These are phyloP conservation scores for Aureobasidium sp. DNA, from an alignment of 2,329 filamentous ascomycete species.

Conservation along the genomic window DNA sequence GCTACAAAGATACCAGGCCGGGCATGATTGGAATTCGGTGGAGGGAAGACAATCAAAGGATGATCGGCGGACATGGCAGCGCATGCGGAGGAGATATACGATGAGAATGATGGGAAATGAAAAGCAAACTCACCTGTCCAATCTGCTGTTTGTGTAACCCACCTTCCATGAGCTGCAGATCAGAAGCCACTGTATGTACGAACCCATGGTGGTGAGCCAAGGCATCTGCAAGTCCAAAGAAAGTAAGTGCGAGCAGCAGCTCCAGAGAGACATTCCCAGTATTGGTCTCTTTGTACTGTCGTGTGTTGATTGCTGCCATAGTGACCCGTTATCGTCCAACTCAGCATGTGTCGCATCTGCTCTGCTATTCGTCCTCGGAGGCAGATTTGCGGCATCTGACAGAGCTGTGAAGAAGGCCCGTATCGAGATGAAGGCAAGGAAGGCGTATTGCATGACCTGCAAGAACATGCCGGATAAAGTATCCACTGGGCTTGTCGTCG, in stretches of 20 bases:
- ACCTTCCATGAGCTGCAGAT: slow-evolving; percentile 66
- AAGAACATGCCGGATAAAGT: slow-evolving; percentile 24
- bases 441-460: slow-evolving; percentile 43
- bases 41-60: not conserved
- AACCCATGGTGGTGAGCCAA: slow-evolving; percentile 70
- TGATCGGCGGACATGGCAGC: not conserved
- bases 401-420: slow-evolving; percentile 59
- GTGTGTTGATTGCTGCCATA: slow-evolving; percentile 12
- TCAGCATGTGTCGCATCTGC: not conserved
- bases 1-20: slow-evolving; percentile 13
- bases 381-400: slow-evolving; percentile 58
- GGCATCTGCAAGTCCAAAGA: slow-evolving; percentile 78
- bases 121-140: slow-evolving; percentile 73
- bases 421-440: slow-evolving; percentile 42
- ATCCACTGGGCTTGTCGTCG: slow-evolving; percentile 1
- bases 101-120: not conserved
- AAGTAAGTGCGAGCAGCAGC: slow-evolving; percentile 61
- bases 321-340: not conserved
- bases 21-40: not conserved
- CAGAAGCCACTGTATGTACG: slow-evolving; percentile 65
- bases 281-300: slow-evolving; percentile 50
- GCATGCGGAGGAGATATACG: not conserved
- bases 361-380: slow-evolving; percentile 37
- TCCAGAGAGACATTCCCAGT: slow-evolving; percentile 68
- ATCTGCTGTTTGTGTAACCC: slow-evolving; percentile 63